These are phyloP conservation scores for Chaetomiaceae sp. DNA, from an alignment of 2,329 filamentous ascomycete genomes.

Conservation along the genomic window DNA sequence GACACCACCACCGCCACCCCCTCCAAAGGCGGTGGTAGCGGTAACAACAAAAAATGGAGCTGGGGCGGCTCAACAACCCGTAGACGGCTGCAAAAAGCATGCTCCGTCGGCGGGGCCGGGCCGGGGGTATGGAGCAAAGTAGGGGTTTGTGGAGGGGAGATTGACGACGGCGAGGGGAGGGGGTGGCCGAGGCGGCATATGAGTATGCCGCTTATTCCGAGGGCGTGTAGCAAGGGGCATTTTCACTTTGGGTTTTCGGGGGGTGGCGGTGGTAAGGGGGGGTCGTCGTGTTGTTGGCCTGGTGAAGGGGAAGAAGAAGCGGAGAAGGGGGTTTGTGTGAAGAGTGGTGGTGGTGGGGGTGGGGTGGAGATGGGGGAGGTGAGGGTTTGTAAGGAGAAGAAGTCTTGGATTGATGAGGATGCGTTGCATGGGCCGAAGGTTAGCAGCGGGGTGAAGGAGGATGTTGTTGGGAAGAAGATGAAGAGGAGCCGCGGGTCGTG, in stretches of 20 bases:
- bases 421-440: conserved; percentile 45
- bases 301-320: conserved; percentile 10
- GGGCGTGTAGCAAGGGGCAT: conserved; percentile 8
- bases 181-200: neutral
- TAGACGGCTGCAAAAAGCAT: conserved; percentile 9
- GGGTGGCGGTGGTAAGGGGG: neutral
- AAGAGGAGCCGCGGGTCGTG: conserved; percentile 27
- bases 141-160: neutral
- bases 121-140: neutral
- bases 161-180: neutral
- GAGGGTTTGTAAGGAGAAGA: conserved; percentile 23
- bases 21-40: neutral
- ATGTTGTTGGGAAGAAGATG: conserved; percentile 16
- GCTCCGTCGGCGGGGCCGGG: neutral
- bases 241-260: conserved; percentile 12
- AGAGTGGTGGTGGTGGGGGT: too few species aligned
- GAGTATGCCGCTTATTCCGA: conserved; percentile 15
- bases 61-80: too few species aligned
- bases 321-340: too few species aligned
- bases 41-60: neutral
- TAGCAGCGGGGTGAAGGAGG: conserved; percentile 27
- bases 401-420: conserved; percentile 49
- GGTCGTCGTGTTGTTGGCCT: conserved; percentile 3
- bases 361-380: conserved; percentile 22
- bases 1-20: too few species aligned